Evolutionary conservation across 352 stramenopile genomes (phyloP), one percentile per base, ranked within the genome.

Genomic region (Pythium vanterpoolii): DNA sequence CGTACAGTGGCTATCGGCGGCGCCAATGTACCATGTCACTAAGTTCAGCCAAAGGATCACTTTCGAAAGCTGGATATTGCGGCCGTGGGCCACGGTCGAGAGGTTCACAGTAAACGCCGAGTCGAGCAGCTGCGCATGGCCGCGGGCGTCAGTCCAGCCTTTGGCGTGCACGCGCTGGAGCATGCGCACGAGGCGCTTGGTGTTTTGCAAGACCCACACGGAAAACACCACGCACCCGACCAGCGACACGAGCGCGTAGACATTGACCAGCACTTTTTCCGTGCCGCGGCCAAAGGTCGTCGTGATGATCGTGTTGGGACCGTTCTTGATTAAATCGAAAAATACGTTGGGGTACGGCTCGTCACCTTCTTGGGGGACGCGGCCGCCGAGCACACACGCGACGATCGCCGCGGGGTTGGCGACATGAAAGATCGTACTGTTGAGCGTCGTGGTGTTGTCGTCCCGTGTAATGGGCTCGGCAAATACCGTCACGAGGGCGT

Each of bases 21-120:
- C 62, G 24, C 62, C 62, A 14, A 69, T 62, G 54, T 63, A 69
- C 61, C 53, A 69, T 9, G 54, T 58, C 9, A 64, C 43, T 1
- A 69, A n/a, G 28, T 60, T 64, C 6, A 64, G 31, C 46, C 48
- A 60, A 9, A 69, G 34, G 11, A 62, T 56, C 13, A 50, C 49
- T n/a, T 69, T 48, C 42, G 49, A 60, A 11, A 66, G 49, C 49
- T 66, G 58, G 42, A 66, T 60, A 26, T 66, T 54, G 11, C 58
- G 58, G 5, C 58, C 58, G 21, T 66, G 58, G 3, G 50, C 14
- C 0, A 66, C 49, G 1, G 58, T 66, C 5, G 58, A 66, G 8
- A 66, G 26, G 43, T 66, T 66, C 0, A 45, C 33, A 0, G 50
- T 66, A 24, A 66, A 42, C 1, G 44, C 5, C 26, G 31, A 50